A percentile compares a stretch with the other conserved stretches of the same genome.
Conservation (phyloP, 169 alveolate genomes). For the Plasmodium blacklocki region DNA sequence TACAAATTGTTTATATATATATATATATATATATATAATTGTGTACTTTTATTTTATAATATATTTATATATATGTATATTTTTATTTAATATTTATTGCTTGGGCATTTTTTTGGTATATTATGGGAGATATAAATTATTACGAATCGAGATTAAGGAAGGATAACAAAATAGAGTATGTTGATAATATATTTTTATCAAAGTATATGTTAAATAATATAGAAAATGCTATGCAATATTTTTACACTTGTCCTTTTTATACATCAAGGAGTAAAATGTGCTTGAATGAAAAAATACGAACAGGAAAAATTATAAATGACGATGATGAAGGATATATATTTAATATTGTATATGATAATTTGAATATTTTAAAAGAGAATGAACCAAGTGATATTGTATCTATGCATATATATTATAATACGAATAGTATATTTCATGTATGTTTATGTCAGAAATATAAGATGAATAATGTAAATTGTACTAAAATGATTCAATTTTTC, state of each 20-base stretch:
- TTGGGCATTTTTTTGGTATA: not conserved
- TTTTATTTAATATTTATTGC: not conserved
- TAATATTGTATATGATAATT: constrained; percentile 53
- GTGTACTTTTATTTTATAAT: not conserved
- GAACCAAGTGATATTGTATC: constrained; percentile 52
- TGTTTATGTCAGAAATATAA: constrained; percentile 48
- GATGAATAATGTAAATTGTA: constrained; percentile 29
- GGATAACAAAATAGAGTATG: constrained; percentile 72
- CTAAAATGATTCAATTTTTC: constrained; percentile 40
- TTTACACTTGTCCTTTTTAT: constrained; percentile 72
- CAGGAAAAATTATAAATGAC: constrained; percentile 37
- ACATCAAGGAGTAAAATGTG: constrained; percentile 43
- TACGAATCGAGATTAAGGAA: constrained; percentile 57
- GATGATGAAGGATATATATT: constrained; percentile 70
- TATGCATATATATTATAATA: constrained; percentile 62
- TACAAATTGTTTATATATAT: not conserved
- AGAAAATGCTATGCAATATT: constrained; percentile 72
- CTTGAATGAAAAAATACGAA: constrained; percentile 68
- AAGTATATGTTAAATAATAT: constrained; percentile 40
- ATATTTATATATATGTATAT: not conserved
- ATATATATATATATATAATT: not conserved
- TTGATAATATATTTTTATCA: constrained; percentile 57
- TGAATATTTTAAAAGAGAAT: constrained; percentile 36
- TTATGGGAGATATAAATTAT: constrained; percentile 15
- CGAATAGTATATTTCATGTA: constrained; percentile 63